Conservation (phyloP, 306 rosid species). For the Lupinus albus region DNA sequence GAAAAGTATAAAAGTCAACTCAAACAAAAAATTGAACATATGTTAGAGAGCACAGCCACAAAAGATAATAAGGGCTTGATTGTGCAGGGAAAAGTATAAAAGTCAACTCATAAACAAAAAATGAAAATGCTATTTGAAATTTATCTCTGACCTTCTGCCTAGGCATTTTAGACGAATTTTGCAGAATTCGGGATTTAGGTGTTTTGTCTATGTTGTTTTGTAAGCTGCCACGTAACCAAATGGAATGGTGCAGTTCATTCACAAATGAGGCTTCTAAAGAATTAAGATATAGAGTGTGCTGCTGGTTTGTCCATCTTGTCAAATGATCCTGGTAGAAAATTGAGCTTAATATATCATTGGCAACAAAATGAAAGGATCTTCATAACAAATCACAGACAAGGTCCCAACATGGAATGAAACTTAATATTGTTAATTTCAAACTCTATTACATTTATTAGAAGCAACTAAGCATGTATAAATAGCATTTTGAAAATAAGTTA, state of each 20-base stretch:
- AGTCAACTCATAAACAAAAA: slow-evolving; percentile 27
- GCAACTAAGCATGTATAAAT: slow-evolving; percentile 15
- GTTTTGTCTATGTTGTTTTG: slow-evolving; percentile 43
- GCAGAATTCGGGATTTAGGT: slow-evolving; percentile 41
- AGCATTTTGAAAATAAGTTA: slow-evolving; percentile 26
- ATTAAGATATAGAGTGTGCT: slow-evolving; percentile 66
- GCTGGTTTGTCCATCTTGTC: slow-evolving; percentile 79
- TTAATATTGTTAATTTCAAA: slow-evolving; percentile 11
- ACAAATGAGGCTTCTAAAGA: slow-evolving; percentile 86
- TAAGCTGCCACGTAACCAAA: slow-evolving; percentile 40
- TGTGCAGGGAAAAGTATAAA: slow-evolving; percentile 33
- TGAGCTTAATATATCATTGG: slow-evolving; percentile 33
- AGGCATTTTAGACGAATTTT: slow-evolving; percentile 47
- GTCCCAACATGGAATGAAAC: slow-evolving; percentile 11
- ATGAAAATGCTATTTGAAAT: slow-evolving; percentile 30
- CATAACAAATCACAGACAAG: slow-evolving; percentile 18
- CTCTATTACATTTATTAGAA: slow-evolving; percentile 24
- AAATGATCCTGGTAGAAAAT: slow-evolving; percentile 50
- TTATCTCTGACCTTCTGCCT: slow-evolving; percentile 65
- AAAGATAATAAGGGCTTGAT: slow-evolving; percentile 38
- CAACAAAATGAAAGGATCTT: slow-evolving; percentile 31
- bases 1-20: slow-evolving; percentile 30
- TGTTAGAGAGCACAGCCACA: too few species aligned
- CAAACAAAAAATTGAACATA: slow-evolving; percentile 25
- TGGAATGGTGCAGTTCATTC: slow-evolving; percentile 56